Evolutionary conservation across 306 rosid genomes (phyloP).

Genomic region (Quercus dentata): DNA sequence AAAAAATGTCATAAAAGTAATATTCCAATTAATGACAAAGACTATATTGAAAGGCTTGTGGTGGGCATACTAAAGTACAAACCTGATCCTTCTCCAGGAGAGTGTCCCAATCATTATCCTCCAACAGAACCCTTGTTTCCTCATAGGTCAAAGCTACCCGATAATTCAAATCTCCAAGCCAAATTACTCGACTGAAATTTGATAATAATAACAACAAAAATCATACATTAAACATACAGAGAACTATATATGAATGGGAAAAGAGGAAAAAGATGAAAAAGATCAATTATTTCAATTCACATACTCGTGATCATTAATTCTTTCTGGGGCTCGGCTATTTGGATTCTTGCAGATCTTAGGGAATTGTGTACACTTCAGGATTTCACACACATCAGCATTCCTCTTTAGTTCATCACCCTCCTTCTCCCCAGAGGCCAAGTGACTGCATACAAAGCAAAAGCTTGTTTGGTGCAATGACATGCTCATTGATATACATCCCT

Average conservation of each 20-base stretch:
- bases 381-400: slow-evolving; percentile 81
- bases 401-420: slow-evolving; percentile 89
- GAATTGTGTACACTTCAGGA: slow-evolving; percentile 67
- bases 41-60: neutral
- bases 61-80: neutral
- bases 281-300: slow-evolving; percentile 7
- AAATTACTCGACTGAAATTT: slow-evolving; percentile 65
- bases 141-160: slow-evolving; percentile 82
- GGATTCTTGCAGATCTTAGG: slow-evolving; percentile 73
- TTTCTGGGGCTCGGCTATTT: slow-evolving; percentile 56
- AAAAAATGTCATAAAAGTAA: neutral
- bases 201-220: neutral
- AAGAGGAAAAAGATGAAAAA: neutral
- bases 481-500: slow-evolving; percentile 97
- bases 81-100: slow-evolving; percentile 85
- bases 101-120: slow-evolving; percentile 81
- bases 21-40: neutral
- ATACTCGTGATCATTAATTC: slow-evolving; percentile 80
- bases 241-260: neutral
- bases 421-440: slow-evolving; percentile 97
- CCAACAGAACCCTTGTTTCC: slow-evolving; percentile 63
- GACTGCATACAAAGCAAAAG: slow-evolving; percentile 91
- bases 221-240: neutral
- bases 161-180: slow-evolving; percentile 97
- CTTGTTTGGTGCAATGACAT: slow-evolving; percentile 89